These are phyloP conservation scores for Colletotrichum tropicale DNA, from an alignment of 2,329 filamentous ascomycete species.

Conservation along the genomic window DNA sequence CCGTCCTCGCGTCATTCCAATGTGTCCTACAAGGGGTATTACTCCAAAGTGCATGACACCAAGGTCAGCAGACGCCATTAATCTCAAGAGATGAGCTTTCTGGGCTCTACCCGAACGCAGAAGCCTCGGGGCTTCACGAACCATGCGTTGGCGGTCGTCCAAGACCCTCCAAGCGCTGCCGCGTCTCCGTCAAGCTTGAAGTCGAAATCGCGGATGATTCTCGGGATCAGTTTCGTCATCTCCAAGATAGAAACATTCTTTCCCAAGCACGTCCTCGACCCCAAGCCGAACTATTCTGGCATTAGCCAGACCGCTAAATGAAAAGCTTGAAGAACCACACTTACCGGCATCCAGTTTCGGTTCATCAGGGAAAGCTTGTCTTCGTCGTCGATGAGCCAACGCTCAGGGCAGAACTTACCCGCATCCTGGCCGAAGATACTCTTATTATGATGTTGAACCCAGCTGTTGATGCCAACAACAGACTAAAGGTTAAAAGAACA, in stretches of 20 bases:
- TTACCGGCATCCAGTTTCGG: slow-evolving; percentile 31
- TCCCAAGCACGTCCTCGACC: slow-evolving; percentile 46
- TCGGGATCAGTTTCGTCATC: slow-evolving; percentile 45
- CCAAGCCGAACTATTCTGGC: slow-evolving; percentile 40
- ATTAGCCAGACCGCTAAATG: background rate
- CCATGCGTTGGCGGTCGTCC: slow-evolving; percentile 42
- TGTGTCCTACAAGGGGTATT: background rate
- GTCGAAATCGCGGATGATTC: slow-evolving; percentile 37
- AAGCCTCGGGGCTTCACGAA: slow-evolving; percentile 48
- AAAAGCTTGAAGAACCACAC: background rate
- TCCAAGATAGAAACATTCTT: slow-evolving; percentile 48
- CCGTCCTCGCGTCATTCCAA: rapidly evolving
- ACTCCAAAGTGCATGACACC: background rate
- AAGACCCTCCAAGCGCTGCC: slow-evolving; percentile 12
- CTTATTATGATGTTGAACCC: slow-evolving; percentile 37
- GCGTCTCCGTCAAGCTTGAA: slow-evolving; percentile 28
- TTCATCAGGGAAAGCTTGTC: slow-evolving; percentile 31
- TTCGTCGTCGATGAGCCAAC: slow-evolving; percentile 39
- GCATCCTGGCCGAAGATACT: slow-evolving; percentile 36
- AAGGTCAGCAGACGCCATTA: background rate
- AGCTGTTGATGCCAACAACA: slow-evolving; percentile 38
- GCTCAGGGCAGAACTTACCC: slow-evolving; percentile 40
- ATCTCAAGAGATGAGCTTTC: background rate
- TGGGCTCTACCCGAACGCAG: slow-evolving; percentile 26
- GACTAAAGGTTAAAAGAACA: slow-evolving; percentile 20